Conservation (phyloP, 371 early-diverging fungal species). For the Smittium culicis region DNA sequence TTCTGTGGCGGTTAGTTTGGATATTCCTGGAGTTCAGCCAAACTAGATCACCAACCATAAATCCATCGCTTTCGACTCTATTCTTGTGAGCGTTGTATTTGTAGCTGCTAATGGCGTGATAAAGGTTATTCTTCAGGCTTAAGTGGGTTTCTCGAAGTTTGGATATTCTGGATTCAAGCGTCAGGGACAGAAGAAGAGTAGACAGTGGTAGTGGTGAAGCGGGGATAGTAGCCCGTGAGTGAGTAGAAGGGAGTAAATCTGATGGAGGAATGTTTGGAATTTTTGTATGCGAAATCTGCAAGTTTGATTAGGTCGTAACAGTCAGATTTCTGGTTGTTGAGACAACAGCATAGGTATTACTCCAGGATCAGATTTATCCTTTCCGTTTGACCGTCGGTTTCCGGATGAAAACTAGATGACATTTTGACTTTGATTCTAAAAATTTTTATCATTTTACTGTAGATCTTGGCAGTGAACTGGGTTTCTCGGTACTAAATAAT, state of each 20-base stretch:
- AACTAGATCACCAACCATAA: constrained; percentile 5
- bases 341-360: constrained; percentile 3
- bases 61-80: not conserved
- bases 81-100: constrained; percentile 7
- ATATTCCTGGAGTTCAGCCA: constrained; percentile 6
- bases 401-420: constrained; percentile 7
- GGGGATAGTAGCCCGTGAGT: constrained; percentile 9
- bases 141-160: not conserved
- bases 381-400: constrained; percentile 13
- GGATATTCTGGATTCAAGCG: constrained; percentile 8
- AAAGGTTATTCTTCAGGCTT: not conserved
- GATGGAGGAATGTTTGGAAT: constrained; percentile 1
- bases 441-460: not conserved
- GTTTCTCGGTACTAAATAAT: no score
- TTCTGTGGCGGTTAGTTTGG: constrained; percentile 1
- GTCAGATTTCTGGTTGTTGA: constrained; percentile 4
- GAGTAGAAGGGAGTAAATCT: constrained; percentile 8
- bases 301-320: constrained; percentile 3
- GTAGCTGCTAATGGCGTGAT: not conserved
- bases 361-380: constrained; percentile 9
- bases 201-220: not conserved
- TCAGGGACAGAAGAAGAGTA: not conserved
- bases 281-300: constrained; percentile 12
- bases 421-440: constrained; percentile 6
- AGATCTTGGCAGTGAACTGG: constrained; percentile 11